Conservation (phyloP, 345 rosid species). For the Excoecaria agallocha region DNA sequence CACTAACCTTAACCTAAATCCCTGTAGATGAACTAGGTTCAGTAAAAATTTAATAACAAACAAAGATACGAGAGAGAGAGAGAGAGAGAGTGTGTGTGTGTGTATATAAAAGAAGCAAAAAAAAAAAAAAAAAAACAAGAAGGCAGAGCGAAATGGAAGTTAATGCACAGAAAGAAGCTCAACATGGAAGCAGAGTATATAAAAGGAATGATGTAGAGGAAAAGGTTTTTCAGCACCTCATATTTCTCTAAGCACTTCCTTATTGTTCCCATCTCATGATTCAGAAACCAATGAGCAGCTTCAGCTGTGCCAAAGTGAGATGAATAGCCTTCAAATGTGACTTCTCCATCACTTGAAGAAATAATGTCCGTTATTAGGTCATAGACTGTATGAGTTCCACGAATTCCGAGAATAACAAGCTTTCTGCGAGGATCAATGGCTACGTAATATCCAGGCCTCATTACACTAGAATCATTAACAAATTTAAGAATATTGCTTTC, state of each 20-base stretch:
- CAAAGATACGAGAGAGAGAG: background rate
- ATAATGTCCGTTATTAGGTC: slow-evolving; percentile 86
- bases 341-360: slow-evolving; percentile 74
- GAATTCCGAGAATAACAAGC: slow-evolving; percentile 73
- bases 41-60: slow-evolving; percentile 2
- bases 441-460: slow-evolving; percentile 92
- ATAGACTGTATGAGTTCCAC: slow-evolving; percentile 83
- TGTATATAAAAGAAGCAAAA: too few relatives aligned
- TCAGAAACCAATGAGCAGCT: slow-evolving; percentile 95
- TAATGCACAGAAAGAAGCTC: background rate
- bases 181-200: slow-evolving; percentile 5
- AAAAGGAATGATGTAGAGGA: background rate
- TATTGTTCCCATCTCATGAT: slow-evolving; percentile 67
- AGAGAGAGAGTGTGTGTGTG: too few relatives aligned
- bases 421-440: slow-evolving; percentile 71
- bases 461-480: slow-evolving; percentile 68
- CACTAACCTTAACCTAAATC: slow-evolving; percentile 85
- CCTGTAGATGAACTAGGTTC: slow-evolving; percentile 61
- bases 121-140: background rate
- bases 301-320: slow-evolving; percentile 96
- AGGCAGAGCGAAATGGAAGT: too few relatives aligned
- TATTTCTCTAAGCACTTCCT: slow-evolving; percentile 62
- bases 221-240: slow-evolving; percentile 40
- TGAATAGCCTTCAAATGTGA: slow-evolving; percentile 84
- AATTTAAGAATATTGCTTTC: slow-evolving; percentile 70